Percentiles rank a stretch among this genome's conserved stretches.
These are phyloP conservation scores for Austroboletus festivus DNA, from an alignment of 768 basidiomycete genomes.

Conservation along the genomic window DNA sequence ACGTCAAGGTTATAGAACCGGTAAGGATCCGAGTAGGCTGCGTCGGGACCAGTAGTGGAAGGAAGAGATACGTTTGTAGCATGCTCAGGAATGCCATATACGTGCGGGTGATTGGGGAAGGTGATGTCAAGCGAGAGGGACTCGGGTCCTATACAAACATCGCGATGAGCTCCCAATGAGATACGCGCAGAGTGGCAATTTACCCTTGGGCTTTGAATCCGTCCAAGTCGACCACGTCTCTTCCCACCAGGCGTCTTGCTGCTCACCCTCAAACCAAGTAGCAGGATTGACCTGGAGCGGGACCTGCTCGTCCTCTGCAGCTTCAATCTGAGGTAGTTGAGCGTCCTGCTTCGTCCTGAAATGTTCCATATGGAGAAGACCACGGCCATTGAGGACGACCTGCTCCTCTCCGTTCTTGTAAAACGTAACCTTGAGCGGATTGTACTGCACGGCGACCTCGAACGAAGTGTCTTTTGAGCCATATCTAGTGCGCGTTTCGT, in stretches of 20 bases:
- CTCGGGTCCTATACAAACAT: slow-evolving; percentile 81
- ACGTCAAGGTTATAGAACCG: slow-evolving; percentile 94
- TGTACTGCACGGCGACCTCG: slow-evolving; percentile 67
- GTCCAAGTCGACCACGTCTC: slow-evolving; percentile 86
- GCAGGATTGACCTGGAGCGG: slow-evolving; percentile 51
- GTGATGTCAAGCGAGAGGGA: slow-evolving; percentile 88
- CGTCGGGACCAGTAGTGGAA: slow-evolving; percentile 75
- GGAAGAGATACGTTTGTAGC: slow-evolving; percentile 89
- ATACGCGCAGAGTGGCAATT: background rate
- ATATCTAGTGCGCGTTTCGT: slow-evolving; percentile 60
- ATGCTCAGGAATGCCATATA: slow-evolving; percentile 97
- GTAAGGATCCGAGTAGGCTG: slow-evolving; percentile 86
- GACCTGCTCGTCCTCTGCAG: slow-evolving; percentile 46
- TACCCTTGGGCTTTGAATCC: slow-evolving; percentile 95
- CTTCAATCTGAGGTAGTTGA: slow-evolving; percentile 25
- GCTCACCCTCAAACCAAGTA: slow-evolving; percentile 88
- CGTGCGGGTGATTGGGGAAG: slow-evolving; percentile 87
- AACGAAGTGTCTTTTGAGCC: slow-evolving; percentile 59
- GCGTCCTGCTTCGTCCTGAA: slow-evolving; percentile 66
- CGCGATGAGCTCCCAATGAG: background rate
- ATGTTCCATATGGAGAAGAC: slow-evolving; percentile 97
- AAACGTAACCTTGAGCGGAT: slow-evolving; percentile 74
- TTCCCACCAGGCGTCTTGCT: slow-evolving; percentile 84
- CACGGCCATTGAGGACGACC: slow-evolving; percentile 84
- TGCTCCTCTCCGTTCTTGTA: slow-evolving; percentile 75